A percentile compares a stretch with the other conserved stretches of the same genome.
phyloP scores from a whole-genome alignment of 1,284 basidiomycete genomes.

The Cystobasidium sp. region DNA sequence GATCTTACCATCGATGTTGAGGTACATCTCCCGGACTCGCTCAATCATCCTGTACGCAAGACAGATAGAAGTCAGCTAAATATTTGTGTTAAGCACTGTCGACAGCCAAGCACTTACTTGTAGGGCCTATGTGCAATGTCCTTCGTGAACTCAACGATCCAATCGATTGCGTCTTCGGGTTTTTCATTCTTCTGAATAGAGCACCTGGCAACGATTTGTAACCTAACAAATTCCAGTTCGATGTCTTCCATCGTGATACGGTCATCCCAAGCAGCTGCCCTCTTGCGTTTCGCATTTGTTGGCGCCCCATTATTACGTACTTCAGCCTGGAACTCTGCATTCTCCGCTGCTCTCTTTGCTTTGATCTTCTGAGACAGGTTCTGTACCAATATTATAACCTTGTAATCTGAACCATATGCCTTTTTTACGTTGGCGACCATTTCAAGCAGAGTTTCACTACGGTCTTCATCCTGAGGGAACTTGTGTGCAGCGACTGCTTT shows the following conservation, averaged over 20 bases:
- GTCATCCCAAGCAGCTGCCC: constrained; percentile 6
- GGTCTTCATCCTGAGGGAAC: constrained; percentile 4
- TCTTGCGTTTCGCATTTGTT: neutral
- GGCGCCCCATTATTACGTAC: neutral
- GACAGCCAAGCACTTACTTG: constrained; percentile 44
- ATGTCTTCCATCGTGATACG: constrained; percentile 34
- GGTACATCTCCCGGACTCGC: constrained; percentile 44
- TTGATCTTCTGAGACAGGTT: constrained; percentile 20
- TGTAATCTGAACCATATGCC: constrained; percentile 22
- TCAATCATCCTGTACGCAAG: constrained; percentile 46
- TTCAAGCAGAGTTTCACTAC: constrained; percentile 15
- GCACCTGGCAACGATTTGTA: constrained; percentile 22
- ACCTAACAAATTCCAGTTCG: constrained; percentile 17
- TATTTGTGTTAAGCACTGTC: neutral
- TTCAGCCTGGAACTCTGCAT: constrained; percentile 26
- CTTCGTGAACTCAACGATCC: constrained; percentile 47
- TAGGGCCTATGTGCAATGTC: constrained; percentile 50
- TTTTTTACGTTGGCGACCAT: constrained; percentile 17
- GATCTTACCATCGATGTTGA: constrained; percentile 48
- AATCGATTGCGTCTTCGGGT: constrained; percentile 38
- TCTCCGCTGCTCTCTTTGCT: constrained; percentile 18
- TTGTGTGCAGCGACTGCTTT: constrained; percentile 12
- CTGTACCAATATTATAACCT: constrained; percentile 36
- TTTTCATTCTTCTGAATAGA: constrained; percentile 24
- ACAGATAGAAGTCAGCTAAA: neutral